Evolutionary conservation across 2,329 filamentous ascomycete species (phyloP), one percentile per base, ranked within the genome.

Genomic region (Pyricularia grisea): DNA sequence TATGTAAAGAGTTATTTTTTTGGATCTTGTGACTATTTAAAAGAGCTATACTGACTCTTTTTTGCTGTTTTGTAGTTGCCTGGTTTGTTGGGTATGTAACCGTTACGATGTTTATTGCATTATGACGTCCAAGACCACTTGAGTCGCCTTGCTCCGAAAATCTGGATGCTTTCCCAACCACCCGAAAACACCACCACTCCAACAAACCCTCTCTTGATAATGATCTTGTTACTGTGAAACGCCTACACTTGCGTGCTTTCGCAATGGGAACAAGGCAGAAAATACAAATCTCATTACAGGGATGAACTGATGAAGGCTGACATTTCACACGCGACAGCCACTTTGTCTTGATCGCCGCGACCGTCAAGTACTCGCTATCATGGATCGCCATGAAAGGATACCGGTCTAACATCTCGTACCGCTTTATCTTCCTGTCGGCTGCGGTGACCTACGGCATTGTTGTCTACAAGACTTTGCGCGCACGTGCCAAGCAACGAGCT

Each of bases 401-500:
- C 78, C 89, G 89, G 84, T 94, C 94, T 66, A 85, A 87, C 73
- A 89, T 95, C 79, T 91, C 91, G 69, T 99, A 99, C 83, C 94
- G 95, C 75, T 87, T 90, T 68, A 92, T 94, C 70, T 99, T 99
- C 79, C 74, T 97, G 74, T 90, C 94, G 2, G 95, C 95, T 6
- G 93, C 93, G 66, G 88, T 89, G 67, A 98, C 95, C 12, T 99
- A 99, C 80, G 94, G 95, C 73, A 98, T 99, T 73, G 95, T 99
- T 67, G 94, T 99, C 71, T 98, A 97, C 86, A 99, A 99, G 88
- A 94, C 93, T 70, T 92, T 94, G 84, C 90, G 94, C 73, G 92
- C 94, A 74, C 91, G 93, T 73, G 86, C 91, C 74, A 88, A 83
- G 78, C 79, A 88, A 75, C 87, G 67, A 77, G 78, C 81, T 25